phyloP scores from a whole-genome alignment of 148 eudicot genomes.

The Chenopodium berlandieri region DNA sequence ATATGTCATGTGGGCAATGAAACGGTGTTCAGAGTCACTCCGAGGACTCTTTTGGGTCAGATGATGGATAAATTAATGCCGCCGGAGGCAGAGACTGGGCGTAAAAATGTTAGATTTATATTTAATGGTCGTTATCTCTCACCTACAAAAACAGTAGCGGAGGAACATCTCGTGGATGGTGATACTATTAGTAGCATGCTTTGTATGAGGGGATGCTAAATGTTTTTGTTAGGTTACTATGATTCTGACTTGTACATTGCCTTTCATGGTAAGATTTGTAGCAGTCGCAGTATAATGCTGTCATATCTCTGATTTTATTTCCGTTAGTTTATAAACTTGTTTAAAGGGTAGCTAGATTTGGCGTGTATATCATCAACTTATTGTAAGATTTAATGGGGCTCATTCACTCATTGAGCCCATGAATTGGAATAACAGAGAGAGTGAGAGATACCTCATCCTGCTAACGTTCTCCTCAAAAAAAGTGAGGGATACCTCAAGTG shows the following conservation, averaged over 20 bases:
- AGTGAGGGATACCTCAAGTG: no score
- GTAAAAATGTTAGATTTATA: not conserved
- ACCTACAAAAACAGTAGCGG: not conserved
- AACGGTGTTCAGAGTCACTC: not conserved
- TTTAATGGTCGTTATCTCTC: not conserved
- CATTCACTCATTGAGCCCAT: no score
- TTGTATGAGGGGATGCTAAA: not conserved
- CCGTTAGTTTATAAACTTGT: no score
- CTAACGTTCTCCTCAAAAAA: no score
- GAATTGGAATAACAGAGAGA: no score
- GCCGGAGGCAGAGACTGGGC: not conserved
- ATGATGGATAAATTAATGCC: not conserved
- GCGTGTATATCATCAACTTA: no score
- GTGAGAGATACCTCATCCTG: no score
- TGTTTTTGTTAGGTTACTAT: not conserved
- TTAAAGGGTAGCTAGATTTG: no score
- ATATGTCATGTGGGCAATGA: not conserved
- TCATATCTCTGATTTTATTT: no score
- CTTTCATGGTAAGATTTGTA: not conserved
- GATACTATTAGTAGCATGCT: not conserved
- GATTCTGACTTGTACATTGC: not conserved
- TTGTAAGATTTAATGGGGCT: no score
- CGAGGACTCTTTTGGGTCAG: not conserved
- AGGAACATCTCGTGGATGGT: not conserved
- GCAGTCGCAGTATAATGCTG: no score